Base-by-base conservation (phyloP, 1,284 basidiomycete species). In the Lentinus polychrous region DNA sequence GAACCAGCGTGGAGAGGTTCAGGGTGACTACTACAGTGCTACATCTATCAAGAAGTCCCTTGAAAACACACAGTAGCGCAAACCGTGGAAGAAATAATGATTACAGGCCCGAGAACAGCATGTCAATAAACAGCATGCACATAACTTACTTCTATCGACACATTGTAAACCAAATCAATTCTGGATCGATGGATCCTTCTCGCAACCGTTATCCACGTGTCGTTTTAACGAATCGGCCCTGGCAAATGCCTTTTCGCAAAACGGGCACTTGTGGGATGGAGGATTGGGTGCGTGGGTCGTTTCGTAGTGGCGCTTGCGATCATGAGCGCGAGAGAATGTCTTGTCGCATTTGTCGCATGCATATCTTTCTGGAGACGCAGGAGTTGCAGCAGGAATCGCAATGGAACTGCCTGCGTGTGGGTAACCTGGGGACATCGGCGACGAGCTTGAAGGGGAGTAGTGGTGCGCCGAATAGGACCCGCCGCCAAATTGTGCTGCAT, bases 281-380 rank as follows among this genome's bases (percentile, higher is more conserved):
- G 80, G 79, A 15, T 72, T 71, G 22, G 76, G 58, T 45, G 77
- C 70, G 57, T 86, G 83, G 57, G 85, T 81, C n/a, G 80, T 84
- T 65, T 86, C 83, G 54, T 78, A 76, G 66, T 89, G 86, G 51
- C 86, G 75, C 66, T 87, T 86, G 55, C 83, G 76, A 64, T 89
- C 86, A 64, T 88, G 84, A 50, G 81, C 75, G 50, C 86, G 78
- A 34, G 82, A 84, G 64, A 89, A 89, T 15, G 83, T 81, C 64
- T 83, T 81, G 51, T 78, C 77, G 63, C 86, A 89, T 55, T 75
- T 72, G 47, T 82, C 77, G 66, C 86, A 89, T 48, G 72, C 71
- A 66, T 74, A 84, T 32, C 83, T 74, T 60, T 85, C 60, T 20
- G 62, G 54, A 15, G 60, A 53, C 32, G 56, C 51, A 34, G 59